phyloP scores from a whole-genome alignment of 73 alveolate genomes.

The Stentor roeselii region DNA sequence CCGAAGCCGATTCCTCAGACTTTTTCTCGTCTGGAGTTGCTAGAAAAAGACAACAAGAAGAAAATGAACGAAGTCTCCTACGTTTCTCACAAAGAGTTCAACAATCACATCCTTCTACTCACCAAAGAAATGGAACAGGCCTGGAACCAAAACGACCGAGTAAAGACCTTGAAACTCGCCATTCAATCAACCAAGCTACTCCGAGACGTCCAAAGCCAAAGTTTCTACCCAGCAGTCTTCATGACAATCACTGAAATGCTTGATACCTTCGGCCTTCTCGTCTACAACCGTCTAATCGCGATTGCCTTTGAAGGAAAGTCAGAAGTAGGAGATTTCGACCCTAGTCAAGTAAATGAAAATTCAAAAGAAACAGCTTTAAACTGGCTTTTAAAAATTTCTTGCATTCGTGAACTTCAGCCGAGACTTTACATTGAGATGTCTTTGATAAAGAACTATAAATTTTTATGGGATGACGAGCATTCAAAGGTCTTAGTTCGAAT shows the following conservation, averaged over 20 bases:
- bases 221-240: constrained; percentile 86
- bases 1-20: neutral
- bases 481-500: constrained; percentile 69
- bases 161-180: constrained; percentile 69
- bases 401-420: constrained; percentile 91
- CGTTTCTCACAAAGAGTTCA: constrained; percentile 42
- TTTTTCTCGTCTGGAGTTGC: neutral
- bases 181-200: constrained; percentile 87
- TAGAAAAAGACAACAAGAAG: neutral
- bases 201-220: constrained; percentile 83
- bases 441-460: constrained; percentile 73
- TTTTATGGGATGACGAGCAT: constrained; percentile 57
- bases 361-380: constrained; percentile 78
- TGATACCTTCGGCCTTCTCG: constrained; percentile 82
- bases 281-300: constrained; percentile 77
- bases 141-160: constrained; percentile 68
- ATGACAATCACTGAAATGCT: constrained; percentile 83
- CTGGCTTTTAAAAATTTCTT: constrained; percentile 89
- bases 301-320: constrained; percentile 62
- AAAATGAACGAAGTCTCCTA: neutral
- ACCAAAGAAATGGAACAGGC: constrained; percentile 58
- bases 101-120: constrained; percentile 38
- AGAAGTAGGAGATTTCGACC: constrained; percentile 66
- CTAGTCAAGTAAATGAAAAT: constrained; percentile 62
- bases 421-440: constrained; percentile 88